Conservation (phyloP, 2,329 filamentous ascomycete genomes). For the Fusarium liriodendri region DNA sequence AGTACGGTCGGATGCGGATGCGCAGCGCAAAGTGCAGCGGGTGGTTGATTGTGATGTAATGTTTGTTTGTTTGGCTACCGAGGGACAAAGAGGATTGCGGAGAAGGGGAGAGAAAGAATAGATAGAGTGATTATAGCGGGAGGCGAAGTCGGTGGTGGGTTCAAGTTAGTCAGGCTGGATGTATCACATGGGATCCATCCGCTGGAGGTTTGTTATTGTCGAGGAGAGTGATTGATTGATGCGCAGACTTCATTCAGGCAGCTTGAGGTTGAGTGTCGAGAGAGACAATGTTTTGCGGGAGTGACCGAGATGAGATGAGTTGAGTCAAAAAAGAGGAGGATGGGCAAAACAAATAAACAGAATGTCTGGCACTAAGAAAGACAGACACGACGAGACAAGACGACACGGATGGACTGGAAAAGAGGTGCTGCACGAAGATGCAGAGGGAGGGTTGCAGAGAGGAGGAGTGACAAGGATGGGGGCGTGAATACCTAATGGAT, state of each 20-base stretch:
- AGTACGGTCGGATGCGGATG: conserved; percentile 28
- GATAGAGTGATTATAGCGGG: conserved; percentile 25
- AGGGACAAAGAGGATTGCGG: conserved; percentile 5
- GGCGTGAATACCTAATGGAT: conserved; percentile 12
- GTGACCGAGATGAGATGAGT: conserved; percentile 2
- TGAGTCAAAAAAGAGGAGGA: conserved; percentile 2
- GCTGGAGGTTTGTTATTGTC: conserved; percentile 34
- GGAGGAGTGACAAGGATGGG: conserved; percentile 8
- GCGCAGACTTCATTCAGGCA: conserved; percentile 5
- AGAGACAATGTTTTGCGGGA: neutral
- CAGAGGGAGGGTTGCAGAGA: conserved; percentile 3
- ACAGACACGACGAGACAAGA: neutral
- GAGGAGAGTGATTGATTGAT: conserved; percentile 33
- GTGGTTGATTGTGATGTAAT: conserved; percentile 8
- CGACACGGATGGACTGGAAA: neutral
- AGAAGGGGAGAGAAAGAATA: conserved; percentile 8
- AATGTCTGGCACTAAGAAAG: conserved; percentile 2
- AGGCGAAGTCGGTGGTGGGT: conserved; percentile 23
- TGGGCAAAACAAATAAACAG: conserved; percentile 18
- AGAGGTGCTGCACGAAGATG: conserved; percentile 2
- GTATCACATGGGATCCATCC: conserved; percentile 39
- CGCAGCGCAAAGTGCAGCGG: neutral
- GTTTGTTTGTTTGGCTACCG: neutral
- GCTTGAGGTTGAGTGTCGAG: neutral
- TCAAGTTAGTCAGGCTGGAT: conserved; percentile 10